These are phyloP conservation scores for Boletus vinaceobasis DNA, from an alignment of 768 basidiomycete genomes.

Conservation along the genomic window DNA sequence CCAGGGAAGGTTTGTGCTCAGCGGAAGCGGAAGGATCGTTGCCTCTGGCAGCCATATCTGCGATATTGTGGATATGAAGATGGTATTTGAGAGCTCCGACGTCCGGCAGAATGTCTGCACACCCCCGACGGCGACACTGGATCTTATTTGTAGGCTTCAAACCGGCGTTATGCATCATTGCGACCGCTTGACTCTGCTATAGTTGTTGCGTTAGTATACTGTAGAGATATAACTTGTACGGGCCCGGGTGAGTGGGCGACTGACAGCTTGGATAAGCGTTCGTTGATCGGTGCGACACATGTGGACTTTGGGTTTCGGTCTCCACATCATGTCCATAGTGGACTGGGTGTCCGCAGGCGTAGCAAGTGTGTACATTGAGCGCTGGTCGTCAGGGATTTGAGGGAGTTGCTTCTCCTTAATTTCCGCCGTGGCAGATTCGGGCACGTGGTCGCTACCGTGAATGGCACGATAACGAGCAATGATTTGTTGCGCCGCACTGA, in stretches of 20 bases:
- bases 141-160: conserved; percentile 33
- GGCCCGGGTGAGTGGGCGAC: conserved; percentile 16
- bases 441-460: not conserved
- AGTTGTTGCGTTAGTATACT: not conserved
- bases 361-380: conserved; percentile 26
- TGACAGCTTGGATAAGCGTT: conserved; percentile 39
- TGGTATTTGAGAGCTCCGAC: conserved; percentile 49
- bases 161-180: conserved; percentile 26
- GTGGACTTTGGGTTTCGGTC: conserved; percentile 31
- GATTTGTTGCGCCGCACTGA: conserved; percentile 24
- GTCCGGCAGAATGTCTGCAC: conserved; percentile 40
- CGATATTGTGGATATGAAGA: conserved; percentile 55
- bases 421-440: not conserved
- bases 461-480: conserved; percentile 18
- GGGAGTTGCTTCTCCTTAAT: conserved; percentile 16
- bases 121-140: conserved; percentile 44
- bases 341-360: conserved; percentile 8
- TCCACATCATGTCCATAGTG: conserved; percentile 31
- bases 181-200: conserved; percentile 25
- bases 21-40: not conserved
- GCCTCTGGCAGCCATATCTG: conserved; percentile 23
- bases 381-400: conserved; percentile 21
- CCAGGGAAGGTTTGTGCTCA: not conserved
- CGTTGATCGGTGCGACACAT: conserved; percentile 35
- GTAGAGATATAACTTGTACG: not conserved